Evolutionary conservation across 495 filamentous ascomycete genomes (phyloP).

Genomic region (Xylaria telfairii): DNA sequence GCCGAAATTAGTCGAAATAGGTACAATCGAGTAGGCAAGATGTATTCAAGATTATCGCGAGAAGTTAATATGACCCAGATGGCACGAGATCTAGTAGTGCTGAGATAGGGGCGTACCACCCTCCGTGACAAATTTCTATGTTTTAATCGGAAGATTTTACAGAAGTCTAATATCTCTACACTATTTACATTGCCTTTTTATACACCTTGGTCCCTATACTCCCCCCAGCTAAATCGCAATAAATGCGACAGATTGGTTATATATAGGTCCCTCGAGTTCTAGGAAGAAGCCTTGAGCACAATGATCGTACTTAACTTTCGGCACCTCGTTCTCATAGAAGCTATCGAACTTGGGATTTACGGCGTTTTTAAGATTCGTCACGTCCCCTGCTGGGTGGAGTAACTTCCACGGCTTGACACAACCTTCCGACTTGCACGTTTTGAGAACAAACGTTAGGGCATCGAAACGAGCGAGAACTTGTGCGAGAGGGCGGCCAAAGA

Average conservation of each 20-base stretch:
- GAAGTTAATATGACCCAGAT: too few relatives aligned
- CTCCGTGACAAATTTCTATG: too few relatives aligned
- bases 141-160: too few relatives aligned
- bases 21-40: too few relatives aligned
- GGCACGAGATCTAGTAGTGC: too few relatives aligned
- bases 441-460: conserved; percentile 56
- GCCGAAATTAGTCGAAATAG: too few relatives aligned
- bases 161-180: too few relatives aligned
- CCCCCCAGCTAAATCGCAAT: background rate
- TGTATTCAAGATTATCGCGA: too few relatives aligned
- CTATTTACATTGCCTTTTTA: background rate
- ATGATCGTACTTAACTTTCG: conserved; percentile 48
- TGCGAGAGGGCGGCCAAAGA: conserved; percentile 33
- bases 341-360: conserved; percentile 15
- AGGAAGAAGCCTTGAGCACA: conserved; percentile 56
- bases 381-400: conserved; percentile 46
- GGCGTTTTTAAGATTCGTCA: conserved; percentile 15
- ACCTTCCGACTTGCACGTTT: conserved; percentile 54
- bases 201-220: background rate
- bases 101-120: too few relatives aligned
- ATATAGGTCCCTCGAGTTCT: conserved; percentile 52
- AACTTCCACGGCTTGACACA: conserved; percentile 58
- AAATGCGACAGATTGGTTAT: conserved; percentile 10
- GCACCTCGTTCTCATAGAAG: conserved; percentile 51
- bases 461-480: conserved; percentile 52